Evolutionary conservation across 768 basidiomycete genomes (phyloP), one percentile per base, ranked within the genome.

Genomic region (Xerocomellus chrysenteron): DNA sequence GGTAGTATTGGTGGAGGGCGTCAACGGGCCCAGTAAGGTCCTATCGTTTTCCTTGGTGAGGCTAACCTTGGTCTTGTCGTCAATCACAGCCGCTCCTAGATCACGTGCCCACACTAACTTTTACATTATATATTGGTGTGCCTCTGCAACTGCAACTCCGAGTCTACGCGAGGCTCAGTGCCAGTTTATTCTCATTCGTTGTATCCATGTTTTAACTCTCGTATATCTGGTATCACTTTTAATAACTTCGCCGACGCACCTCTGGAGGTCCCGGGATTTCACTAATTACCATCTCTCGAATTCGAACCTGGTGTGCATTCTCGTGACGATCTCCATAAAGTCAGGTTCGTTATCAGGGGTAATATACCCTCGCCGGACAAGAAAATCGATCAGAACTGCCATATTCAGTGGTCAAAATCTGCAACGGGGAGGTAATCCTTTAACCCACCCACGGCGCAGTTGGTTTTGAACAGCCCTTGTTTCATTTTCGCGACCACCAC

Each of bases 311-410:
- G 87, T 82, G 65, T 92, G 92, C n/a, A 93, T 67, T 9, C 85
- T 80, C 13, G 87, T 88, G 12, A 82, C 63, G 41, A 97, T 88
- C 68, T 92, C 86, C 72, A 89, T 73, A 66, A 81, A 95, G 57
- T 91, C 78, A 1, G 88, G 85, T 68, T 98, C 97, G 56, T 87
- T 90, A 57, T 96, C 94, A 0, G 92, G 83, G 0, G 92, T 95
- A 50, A 98, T 77, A 58, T 86, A 79, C 1, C 94, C 94, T 56
- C 89, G 86, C 2, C 95, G 83, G 48, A 98, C 82, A 71, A 98
- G 80, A 56, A 98, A 87, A 71, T 98, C 95, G 45, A 98, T 75
- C 47, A 98, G 75, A 16, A 94, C 93, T 92, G 53, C 32, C 32
- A 11, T 14, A 40, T n/a, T n/a, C 13, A 13, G 21, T 6, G 30